These are phyloP conservation scores for Aplosporella prunicola DNA, from an alignment of 2,329 filamentous ascomycete genomes.

Conservation along the genomic window DNA sequence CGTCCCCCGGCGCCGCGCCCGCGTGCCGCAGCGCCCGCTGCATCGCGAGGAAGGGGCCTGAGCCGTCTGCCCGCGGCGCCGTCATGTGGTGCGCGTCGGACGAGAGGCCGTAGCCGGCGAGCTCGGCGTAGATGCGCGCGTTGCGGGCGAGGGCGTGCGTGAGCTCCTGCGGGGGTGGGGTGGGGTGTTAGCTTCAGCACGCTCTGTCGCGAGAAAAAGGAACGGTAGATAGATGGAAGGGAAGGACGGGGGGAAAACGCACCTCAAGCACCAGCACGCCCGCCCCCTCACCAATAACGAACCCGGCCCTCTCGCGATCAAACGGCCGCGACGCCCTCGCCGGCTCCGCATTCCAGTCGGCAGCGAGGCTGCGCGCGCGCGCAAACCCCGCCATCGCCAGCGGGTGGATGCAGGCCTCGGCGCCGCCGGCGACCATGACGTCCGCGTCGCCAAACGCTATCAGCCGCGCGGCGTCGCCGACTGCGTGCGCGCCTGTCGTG, in stretches of 20 bases:
- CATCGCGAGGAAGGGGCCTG: slow-evolving; percentile 79
- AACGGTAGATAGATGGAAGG: neutral
- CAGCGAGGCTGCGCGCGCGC: slow-evolving; percentile 75
- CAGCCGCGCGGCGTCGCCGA: slow-evolving; percentile 88
- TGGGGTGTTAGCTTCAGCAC: too few species aligned
- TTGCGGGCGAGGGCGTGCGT: slow-evolving; percentile 75
- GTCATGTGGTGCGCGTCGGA: slow-evolving; percentile 93
- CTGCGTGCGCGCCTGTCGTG: slow-evolving; percentile 88
- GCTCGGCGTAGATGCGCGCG: slow-evolving; percentile 77
- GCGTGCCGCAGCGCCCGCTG: slow-evolving; percentile 68
- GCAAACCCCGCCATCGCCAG: slow-evolving; percentile 88
- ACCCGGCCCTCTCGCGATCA: slow-evolving; percentile 68
- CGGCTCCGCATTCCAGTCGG: slow-evolving; percentile 66
- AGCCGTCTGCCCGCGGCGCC: slow-evolving; percentile 71
- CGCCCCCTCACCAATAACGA: slow-evolving; percentile 88
- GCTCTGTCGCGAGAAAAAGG: too few species aligned
- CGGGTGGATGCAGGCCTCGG: slow-evolving; percentile 93
- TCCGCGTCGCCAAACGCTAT: slow-evolving; percentile 86
- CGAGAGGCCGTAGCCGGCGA: slow-evolving; percentile 81
- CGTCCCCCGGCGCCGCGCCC: slow-evolving; percentile 53
- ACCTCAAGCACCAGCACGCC: slow-evolving; percentile 78
- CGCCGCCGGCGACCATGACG: slow-evolving; percentile 91
- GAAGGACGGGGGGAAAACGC: slow-evolving; percentile 12
- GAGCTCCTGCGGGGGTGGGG: slow-evolving; percentile 61
- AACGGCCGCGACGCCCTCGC: slow-evolving; percentile 73